These are phyloP conservation scores for Chondrostereum purpureum DNA, from an alignment of 1,284 basidiomycete species.

Conservation along the genomic window DNA sequence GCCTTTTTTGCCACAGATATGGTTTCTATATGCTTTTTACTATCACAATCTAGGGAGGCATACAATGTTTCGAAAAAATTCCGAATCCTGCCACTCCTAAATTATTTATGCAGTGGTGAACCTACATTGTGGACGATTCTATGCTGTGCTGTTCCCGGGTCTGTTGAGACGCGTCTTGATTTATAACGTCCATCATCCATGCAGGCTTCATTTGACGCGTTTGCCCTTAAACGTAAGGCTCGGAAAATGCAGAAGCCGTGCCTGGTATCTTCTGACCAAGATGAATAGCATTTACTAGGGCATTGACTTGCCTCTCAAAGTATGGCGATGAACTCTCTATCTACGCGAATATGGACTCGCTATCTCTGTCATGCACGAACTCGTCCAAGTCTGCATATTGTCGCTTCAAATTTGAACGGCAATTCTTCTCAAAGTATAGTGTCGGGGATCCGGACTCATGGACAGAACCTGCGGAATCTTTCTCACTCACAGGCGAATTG, in stretches of 20 bases:
- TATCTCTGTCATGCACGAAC: constrained; percentile 68
- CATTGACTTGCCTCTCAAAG: constrained; percentile 65
- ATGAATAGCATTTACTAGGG: constrained; percentile 59
- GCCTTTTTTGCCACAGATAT: no score
- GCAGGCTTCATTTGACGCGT: neutral
- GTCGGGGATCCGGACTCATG: constrained; percentile 23
- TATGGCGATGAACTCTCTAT: constrained; percentile 75
- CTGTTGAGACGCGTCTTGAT: neutral
- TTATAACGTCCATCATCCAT: neutral
- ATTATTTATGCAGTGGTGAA: no score
- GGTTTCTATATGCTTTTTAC: no score
- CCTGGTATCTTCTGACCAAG: neutral
- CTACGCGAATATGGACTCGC: constrained; percentile 49
- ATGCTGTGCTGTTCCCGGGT: no score
- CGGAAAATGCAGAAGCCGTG: neutral
- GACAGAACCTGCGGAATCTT: constrained; percentile 24
- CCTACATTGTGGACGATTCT: no score
- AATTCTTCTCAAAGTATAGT: constrained; percentile 65
- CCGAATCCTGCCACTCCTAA: no score
- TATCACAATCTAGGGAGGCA: no score
- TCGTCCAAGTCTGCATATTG: constrained; percentile 74
- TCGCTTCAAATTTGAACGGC: constrained; percentile 61
- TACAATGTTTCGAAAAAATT: no score
- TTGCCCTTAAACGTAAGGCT: neutral
- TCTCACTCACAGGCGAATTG: constrained; percentile 53